Conservation (phyloP, 208 protist species). For the Trypanosoma avium region DNA sequence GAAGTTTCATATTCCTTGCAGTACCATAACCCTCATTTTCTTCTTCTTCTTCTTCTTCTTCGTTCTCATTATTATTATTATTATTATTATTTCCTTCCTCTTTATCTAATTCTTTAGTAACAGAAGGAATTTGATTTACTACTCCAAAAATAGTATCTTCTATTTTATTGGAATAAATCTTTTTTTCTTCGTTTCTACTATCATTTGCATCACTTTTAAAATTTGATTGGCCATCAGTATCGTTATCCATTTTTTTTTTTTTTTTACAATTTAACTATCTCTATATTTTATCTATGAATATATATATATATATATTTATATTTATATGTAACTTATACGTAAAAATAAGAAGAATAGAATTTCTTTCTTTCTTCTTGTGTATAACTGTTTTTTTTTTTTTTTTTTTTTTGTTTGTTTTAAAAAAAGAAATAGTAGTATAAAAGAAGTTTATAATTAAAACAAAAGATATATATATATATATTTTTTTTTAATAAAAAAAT, state of each 20-base stretch:
- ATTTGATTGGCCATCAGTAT: neutral
- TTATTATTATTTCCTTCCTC: neutral
- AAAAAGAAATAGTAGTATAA: neutral
- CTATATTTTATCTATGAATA: neutral
- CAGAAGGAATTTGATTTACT: too few relatives aligned
- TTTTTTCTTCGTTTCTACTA: neutral
- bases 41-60: neutral
- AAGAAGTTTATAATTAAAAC: neutral
- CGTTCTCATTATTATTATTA: neutral
- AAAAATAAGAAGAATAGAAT: neutral
- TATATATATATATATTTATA: conserved; percentile 7
- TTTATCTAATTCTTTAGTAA: neutral
- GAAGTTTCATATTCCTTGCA: neutral
- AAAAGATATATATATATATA: neutral
- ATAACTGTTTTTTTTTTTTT: neutral
- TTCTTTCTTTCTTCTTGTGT: neutral
- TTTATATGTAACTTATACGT: neutral
- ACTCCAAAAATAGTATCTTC: neutral
- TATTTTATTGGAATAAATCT: neutral
- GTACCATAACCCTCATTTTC: neutral
- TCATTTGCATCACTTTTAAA: neutral
- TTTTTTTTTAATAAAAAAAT: neutral
- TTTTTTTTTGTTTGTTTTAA: neutral
- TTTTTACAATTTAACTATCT: neutral
- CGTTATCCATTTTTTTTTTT: neutral